Evolutionary conservation across 257 asterid genomes (phyloP).

Genomic region (Solanum sejunctum): DNA sequence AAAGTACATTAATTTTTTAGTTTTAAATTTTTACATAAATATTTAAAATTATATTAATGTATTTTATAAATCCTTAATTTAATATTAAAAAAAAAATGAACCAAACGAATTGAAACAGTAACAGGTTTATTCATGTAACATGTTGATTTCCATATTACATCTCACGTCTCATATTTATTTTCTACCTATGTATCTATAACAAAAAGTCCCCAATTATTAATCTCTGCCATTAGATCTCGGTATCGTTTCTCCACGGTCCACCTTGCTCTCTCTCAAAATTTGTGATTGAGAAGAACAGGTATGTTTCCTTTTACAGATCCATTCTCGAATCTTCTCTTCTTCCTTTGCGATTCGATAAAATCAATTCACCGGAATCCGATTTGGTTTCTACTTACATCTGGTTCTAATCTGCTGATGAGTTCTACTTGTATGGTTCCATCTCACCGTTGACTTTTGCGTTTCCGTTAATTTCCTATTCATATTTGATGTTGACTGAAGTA

Average conservation of each 20-base stretch:
- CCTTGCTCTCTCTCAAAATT: neutral
- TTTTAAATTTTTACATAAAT: no score
- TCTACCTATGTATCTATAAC: neutral
- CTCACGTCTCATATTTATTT: neutral
- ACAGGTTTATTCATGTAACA: neutral
- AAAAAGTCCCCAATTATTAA: neutral
- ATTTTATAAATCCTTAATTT: no score
- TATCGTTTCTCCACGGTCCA: constrained; percentile 5
- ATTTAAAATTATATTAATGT: no score
- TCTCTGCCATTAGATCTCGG: neutral
- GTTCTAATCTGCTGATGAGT: neutral
- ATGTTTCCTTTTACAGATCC: neutral
- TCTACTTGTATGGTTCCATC: neutral
- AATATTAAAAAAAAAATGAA: no score
- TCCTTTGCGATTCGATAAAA: neutral
- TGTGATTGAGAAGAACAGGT: neutral
- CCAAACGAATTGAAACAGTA: neutral
- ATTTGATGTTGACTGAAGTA: neutral
- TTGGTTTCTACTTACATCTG: neutral
- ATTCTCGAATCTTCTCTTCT: neutral
- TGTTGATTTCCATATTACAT: neutral
- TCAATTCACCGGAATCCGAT: neutral
- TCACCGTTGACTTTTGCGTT: neutral
- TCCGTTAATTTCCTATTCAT: neutral
- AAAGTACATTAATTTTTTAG: no score